Conservation (phyloP, 305 asterid genomes). For the Caryopteris hybrid region DNA sequence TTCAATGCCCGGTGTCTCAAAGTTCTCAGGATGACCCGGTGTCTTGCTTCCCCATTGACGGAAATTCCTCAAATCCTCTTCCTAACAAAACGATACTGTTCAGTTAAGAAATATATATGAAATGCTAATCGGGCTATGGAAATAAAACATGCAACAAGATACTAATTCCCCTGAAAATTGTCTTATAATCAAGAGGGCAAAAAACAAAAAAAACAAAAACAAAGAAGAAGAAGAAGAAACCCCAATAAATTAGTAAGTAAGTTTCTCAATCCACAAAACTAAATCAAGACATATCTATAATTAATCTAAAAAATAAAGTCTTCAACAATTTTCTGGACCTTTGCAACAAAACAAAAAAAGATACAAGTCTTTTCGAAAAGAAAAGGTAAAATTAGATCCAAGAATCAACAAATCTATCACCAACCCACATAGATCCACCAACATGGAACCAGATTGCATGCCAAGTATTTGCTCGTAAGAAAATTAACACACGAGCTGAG, state of each 20-base stretch:
- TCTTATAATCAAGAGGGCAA: too few species aligned
- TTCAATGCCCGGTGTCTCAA: slow-evolving; percentile 79
- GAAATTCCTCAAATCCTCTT: slow-evolving; percentile 65
- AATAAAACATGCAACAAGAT: neutral
- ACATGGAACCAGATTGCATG: slow-evolving; percentile 9
- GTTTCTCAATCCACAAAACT: neutral
- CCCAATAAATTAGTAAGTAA: neutral
- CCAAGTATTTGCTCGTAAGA: neutral
- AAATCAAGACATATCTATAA: neutral
- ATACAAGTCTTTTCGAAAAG: neutral
- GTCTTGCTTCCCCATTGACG: slow-evolving; percentile 85
- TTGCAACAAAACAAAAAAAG: neutral
- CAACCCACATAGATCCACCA: slow-evolving; percentile 17
- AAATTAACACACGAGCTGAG: neutral
- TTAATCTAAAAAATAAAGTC: slow-evolving; percentile 1
- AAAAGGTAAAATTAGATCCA: slow-evolving; percentile 7
- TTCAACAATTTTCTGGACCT: neutral
- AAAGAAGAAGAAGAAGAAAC: too few species aligned
- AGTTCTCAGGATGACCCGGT: slow-evolving; percentile 85
- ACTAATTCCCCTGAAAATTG: too few species aligned
- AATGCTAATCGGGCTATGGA: neutral
- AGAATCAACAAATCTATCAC: neutral
- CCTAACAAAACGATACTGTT: slow-evolving; percentile 27
- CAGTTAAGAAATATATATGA: slow-evolving; percentile 12
- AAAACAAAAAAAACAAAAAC: too few species aligned